A percentile compares a stretch with the other conserved stretches of the same genome.
Evolutionary conservation across 2,329 filamentous ascomycete genomes (phyloP).

Genomic region (Conoideocrella luteorostrata): DNA sequence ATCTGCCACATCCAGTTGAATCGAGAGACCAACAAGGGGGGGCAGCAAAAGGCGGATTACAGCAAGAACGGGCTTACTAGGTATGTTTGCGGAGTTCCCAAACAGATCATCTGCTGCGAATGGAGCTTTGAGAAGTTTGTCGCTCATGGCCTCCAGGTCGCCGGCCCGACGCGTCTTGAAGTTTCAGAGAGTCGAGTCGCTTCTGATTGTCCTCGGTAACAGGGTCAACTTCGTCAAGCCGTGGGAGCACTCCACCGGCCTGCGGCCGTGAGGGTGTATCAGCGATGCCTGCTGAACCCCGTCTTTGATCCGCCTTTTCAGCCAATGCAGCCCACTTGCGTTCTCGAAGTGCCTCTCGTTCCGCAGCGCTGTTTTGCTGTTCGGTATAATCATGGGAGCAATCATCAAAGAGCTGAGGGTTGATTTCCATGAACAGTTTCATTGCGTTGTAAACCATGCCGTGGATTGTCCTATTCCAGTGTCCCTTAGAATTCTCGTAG

Average conservation of each 20-base stretch:
- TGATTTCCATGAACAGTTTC: constrained; percentile 99
- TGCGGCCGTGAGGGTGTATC: constrained; percentile 30
- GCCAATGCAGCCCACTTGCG: constrained; percentile 84
- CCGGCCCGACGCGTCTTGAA: constrained; percentile 70
- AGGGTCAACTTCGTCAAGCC: constrained; percentile 70
- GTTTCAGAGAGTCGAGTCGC: constrained; percentile 79
- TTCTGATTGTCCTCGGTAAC: constrained; percentile 78
- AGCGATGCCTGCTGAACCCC: constrained; percentile 31
- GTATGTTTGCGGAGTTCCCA: neutral
- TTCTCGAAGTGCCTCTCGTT: constrained; percentile 73
- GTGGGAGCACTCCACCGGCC: constrained; percentile 34
- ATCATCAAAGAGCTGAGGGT: constrained; percentile 95
- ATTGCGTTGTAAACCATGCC: constrained; percentile 99
- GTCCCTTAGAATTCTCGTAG: constrained; percentile 97
- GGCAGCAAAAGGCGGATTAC: too few species aligned
- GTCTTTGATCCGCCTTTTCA: constrained; percentile 69
- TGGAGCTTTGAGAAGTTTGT: constrained; percentile 52
- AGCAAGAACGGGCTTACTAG: too few species aligned
- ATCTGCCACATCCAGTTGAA: too few species aligned
- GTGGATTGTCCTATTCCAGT: constrained; percentile 99
- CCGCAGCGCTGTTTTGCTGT: constrained; percentile 85
- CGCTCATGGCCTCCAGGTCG: constrained; percentile 51
- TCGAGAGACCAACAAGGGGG: too few species aligned
- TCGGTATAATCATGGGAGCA: constrained; percentile 98
- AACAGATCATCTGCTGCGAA: constrained; percentile 41